Base-by-base conservation (phyloP, 1,284 basidiomycete species). In the Xerocomus amazonicus region DNA sequence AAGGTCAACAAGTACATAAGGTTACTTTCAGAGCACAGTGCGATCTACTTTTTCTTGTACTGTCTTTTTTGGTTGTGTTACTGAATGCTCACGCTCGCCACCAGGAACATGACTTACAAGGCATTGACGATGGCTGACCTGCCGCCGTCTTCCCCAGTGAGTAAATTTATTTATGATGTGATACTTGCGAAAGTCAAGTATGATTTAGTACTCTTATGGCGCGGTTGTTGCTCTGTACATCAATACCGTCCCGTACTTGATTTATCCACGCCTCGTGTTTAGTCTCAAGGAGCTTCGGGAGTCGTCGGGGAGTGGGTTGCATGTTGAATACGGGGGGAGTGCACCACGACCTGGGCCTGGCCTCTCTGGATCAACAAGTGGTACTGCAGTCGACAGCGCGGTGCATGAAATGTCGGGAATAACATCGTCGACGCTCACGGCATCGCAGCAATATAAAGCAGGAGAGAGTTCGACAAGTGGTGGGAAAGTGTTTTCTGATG, bases 11-110 rank as follows among this genome's bases (percentile, higher is more conserved):
- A 47, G 23, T 57, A 48, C 19, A 50, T 57, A 47, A 38, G 2
- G 29, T 26, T 55, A 4, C 39, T 56, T 1, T 34, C 55, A 4
- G 37, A 49, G 16, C 47, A 56, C 31, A 55, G 33, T 31, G 28
- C 32, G n/a, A 23, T 56, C 23, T 56, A 53, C 26, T 57, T 56
- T 26, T 3, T 56, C 35, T 33, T 57, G 55, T 57, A 17, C 17
- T 47, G 14, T 2, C 14, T n/a, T 13, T 6, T 34, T 34, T 14
- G 6, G 6, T 9, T 12, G 33, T 9, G 9, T 23, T 4, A 23
- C 19, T 23, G 4, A 36, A 16, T 9, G 12, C 36, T 55, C 28
- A 43, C 28, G 4, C n/a, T 6, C 8, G 43, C 26, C 8, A 7
- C 3, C 28, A 56, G 54, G 34, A 53, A 46, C 35, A 28, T 56